These are phyloP conservation scores for Globisporangium emineosum DNA, from an alignment of 352 stramenopile species.

Conservation along the genomic window DNA sequence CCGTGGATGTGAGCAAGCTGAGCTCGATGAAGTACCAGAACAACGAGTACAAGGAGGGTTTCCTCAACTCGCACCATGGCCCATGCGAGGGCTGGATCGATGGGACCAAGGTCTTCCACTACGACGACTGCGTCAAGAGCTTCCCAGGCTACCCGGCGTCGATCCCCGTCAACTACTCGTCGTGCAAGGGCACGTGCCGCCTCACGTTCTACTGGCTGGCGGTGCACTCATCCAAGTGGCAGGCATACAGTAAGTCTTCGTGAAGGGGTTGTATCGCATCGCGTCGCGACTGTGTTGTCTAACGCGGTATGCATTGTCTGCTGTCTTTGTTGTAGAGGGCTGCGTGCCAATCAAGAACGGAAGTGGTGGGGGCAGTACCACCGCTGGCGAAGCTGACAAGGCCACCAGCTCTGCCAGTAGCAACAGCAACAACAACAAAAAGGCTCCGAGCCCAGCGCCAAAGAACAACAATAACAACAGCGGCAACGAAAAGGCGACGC, in stretches of 20 bases:
- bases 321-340: conserved; percentile 16
- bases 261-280: too few species aligned
- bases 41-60: conserved; percentile 34
- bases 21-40: conserved; percentile 53
- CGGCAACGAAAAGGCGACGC: background rate
- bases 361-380: conserved; percentile 7
- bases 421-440: background rate
- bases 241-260: conserved; percentile 38
- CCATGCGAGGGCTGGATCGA: conserved; percentile 51
- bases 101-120: conserved; percentile 29
- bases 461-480: conserved; percentile 2
- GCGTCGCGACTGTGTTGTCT: background rate
- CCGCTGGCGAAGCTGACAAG: background rate
- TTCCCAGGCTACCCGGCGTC: conserved; percentile 40
- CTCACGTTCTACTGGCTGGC: conserved; percentile 70
- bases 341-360: conserved; percentile 32
- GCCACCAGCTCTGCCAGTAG: background rate
- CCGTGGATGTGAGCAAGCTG: conserved; percentile 37
- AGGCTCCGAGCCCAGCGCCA: background rate
- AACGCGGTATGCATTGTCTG: background rate
- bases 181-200: conserved; percentile 40
- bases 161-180: conserved; percentile 48
- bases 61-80: conserved; percentile 42
- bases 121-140: conserved; percentile 39
- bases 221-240: conserved; percentile 46